Percentiles rank a stretch among this genome's conserved stretches.
phyloP scores from a whole-genome alignment of 192 early-diverging fungal species.

The Coemansia sp. region DNA sequence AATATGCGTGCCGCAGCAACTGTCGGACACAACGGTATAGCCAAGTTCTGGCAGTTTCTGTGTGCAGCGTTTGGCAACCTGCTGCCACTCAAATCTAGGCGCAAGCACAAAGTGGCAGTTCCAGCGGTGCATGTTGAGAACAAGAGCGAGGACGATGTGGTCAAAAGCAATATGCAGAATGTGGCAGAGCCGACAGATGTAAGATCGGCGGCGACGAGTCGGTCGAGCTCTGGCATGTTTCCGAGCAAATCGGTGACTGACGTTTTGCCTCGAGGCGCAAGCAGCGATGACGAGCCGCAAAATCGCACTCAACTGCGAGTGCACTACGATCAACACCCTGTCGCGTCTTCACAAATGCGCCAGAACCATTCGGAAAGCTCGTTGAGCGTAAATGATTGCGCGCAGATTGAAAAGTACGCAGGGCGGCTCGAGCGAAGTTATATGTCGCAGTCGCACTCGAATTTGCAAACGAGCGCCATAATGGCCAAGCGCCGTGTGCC shows the following conservation, averaged over 20 bases:
- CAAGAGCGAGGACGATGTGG: not conserved
- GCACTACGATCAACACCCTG: constrained; percentile 5
- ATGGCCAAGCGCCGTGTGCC: constrained; percentile 10
- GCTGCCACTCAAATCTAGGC: constrained; percentile 28
- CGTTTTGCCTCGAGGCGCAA: constrained; percentile 8
- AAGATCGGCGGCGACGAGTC: constrained; percentile 27
- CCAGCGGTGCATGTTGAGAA: not conserved
- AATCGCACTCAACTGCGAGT: not conserved
- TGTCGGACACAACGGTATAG: constrained; percentile 19
- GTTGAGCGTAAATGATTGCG: not conserved
- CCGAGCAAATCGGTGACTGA: constrained; percentile 35
- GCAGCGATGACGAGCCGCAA: constrained; percentile 38
- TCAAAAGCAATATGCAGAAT: not conserved
- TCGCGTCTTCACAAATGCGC: constrained; percentile 11
- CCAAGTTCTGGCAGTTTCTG: constrained; percentile 50
- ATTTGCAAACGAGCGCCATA: constrained; percentile 20
- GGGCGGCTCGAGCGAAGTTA: constrained; percentile 21
- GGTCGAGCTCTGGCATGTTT: constrained; percentile 49
- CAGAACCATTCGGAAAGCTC: not conserved
- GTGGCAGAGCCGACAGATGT: not conserved
- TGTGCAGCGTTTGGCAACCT: constrained; percentile 35
- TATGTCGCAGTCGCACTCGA: constrained; percentile 39
- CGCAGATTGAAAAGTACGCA: not conserved
- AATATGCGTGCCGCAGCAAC: constrained; percentile 19
- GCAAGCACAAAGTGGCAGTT: not conserved